Evolutionary conservation across 2,329 filamentous ascomycete species (phyloP), one percentile per base, ranked within the genome.

Genomic region (Fusarium solani-melongenae): DNA sequence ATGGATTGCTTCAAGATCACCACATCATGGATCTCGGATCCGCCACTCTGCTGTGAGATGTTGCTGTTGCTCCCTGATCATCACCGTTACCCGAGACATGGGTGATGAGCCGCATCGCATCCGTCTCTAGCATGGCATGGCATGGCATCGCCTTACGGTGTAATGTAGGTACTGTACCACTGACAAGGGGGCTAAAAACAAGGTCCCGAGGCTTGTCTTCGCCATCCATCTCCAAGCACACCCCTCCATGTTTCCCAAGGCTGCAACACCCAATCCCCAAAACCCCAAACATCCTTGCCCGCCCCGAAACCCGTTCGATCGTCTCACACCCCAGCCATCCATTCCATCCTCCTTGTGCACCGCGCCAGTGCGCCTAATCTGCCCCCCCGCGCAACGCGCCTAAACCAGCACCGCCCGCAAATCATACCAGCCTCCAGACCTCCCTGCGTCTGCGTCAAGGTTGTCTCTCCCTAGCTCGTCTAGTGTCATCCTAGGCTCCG

Each of bases 361-460:
- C 59, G 74, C 76, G 76, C 60, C 72, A 78, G 70, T 76, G 72
- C 75, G 75, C 62, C 71, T 77, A 77, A 69, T 66, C 44, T 46
- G 20, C 22, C 44, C 24, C 46, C 46, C 46, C 20, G 27, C 51
- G 62, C 34, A 61, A 36, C 76, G 76, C 76, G 76, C 44, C 68
- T 74, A 74, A 69, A 55, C 31, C 27, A 51, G 38, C 68, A 75
- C 64, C 72, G 60, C 64, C 72, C 33, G 36, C 75, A 74, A 77
- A 77, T 75, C 75, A 77, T 29, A 69, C 60, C 57, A 65, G 55
- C 17, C 34, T 31, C 33, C 62, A 67, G 24, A 60, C 72, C 70
- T 67, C 72, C 72, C 66, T 65, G 72, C 62, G 69, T 55, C 44
- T 62, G 57, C 62, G 55, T 46, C 68, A 67, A 72, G 61, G 41